phyloP scores from a whole-genome alignment of 2,329 filamentous ascomycete species.

The Colletotrichum eremochloae region DNA sequence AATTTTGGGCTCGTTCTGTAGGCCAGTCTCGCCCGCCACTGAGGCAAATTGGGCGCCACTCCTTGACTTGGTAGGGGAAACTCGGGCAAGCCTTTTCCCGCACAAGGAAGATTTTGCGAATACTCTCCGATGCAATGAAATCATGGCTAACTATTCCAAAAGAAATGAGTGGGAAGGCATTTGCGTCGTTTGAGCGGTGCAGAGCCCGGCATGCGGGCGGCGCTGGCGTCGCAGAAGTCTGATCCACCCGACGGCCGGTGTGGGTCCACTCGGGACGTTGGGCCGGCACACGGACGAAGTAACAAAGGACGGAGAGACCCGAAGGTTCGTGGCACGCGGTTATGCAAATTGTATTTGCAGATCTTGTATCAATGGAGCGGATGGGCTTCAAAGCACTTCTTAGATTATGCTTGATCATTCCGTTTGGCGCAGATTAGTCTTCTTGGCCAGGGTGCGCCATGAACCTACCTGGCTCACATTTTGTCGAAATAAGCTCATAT shows the following conservation, averaged over 20 bases:
- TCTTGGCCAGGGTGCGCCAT: neutral
- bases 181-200: neutral
- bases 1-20: neutral
- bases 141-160: too few relatives aligned
- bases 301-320: neutral
- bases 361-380: neutral
- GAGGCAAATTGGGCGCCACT: neutral
- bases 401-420: neutral
- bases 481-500: too few relatives aligned
- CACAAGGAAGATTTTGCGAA: neutral
- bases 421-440: neutral
- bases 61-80: neutral
- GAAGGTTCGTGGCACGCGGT: neutral
- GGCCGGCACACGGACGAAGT: neutral
- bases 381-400: neutral
- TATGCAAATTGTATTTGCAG: neutral
- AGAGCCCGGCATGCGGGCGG: neutral
- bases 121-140: neutral
- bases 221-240: neutral
- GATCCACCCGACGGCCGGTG: neutral
- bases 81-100: neutral
- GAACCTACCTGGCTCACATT: too few relatives aligned
- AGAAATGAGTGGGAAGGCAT: neutral
- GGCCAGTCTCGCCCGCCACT: neutral
- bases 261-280: neutral